Conservation (phyloP, 768 basidiomycete genomes). For the Glaciozyma martinii region DNA sequence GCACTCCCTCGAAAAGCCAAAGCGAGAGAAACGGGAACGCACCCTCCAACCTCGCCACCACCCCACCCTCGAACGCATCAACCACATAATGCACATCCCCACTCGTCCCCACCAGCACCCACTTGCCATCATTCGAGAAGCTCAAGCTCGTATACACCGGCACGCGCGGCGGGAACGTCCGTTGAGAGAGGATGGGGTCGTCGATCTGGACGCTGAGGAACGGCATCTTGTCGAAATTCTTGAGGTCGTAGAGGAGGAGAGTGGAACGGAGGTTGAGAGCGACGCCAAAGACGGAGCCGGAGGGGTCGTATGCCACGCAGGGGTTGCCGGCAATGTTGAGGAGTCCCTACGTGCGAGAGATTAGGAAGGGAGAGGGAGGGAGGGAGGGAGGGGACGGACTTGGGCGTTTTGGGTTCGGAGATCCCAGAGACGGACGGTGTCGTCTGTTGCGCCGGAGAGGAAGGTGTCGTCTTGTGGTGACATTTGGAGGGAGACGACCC, state of each 20-base stretch:
- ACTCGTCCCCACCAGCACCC: slow-evolving; percentile 83
- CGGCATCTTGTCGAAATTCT: slow-evolving; percentile 82
- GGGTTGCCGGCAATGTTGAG: slow-evolving; percentile 60
- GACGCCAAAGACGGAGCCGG: slow-evolving; percentile 77
- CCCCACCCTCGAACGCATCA: slow-evolving; percentile 76
- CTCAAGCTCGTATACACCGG: slow-evolving; percentile 84
- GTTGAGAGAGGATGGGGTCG: slow-evolving; percentile 59
- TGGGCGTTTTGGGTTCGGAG: slow-evolving; percentile 67
- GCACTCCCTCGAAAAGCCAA: not conserved
- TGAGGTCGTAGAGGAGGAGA: slow-evolving; percentile 74
- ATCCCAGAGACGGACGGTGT: slow-evolving; percentile 94
- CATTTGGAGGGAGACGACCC: slow-evolving; percentile 81
- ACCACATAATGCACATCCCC: slow-evolving; percentile 86
- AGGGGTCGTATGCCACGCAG: slow-evolving; percentile 72
- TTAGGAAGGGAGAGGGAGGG: not conserved
- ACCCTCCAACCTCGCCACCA: slow-evolving; percentile 61
- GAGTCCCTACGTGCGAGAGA: slow-evolving; percentile 46
- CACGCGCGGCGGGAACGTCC: slow-evolving; percentile 72
- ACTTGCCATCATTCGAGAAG: slow-evolving; percentile 85
- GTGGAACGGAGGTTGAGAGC: slow-evolving; percentile 66
- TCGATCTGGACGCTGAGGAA: slow-evolving; percentile 75
- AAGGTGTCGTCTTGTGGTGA: slow-evolving; percentile 90
- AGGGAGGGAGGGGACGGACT: slow-evolving; percentile 33
- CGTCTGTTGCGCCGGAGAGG: slow-evolving; percentile 88
- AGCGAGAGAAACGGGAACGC: slow-evolving; percentile 35